A percentile compares a stretch with the other conserved stretches of the same genome.
These are phyloP conservation scores for Aspergillus wentii DNA, from an alignment of 495 filamentous ascomycete genomes.

Conservation along the genomic window DNA sequence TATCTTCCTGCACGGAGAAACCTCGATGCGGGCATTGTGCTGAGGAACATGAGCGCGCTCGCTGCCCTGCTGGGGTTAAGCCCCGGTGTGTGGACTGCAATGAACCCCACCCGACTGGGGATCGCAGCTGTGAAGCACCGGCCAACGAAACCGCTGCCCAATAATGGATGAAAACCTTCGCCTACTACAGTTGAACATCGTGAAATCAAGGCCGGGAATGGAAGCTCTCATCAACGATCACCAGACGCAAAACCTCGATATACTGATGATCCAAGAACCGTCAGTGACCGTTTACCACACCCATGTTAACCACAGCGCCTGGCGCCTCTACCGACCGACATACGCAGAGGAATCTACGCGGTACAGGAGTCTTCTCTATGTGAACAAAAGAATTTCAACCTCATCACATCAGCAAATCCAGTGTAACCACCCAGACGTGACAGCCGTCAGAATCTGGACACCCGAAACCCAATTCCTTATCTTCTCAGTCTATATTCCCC, in stretches of 20 bases:
- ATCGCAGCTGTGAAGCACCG: slow-evolving; percentile 10
- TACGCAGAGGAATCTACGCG: slow-evolving; percentile 2
- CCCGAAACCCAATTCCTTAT: slow-evolving; percentile 17
- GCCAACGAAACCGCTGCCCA: slow-evolving; percentile 3
- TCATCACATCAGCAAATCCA: slow-evolving; percentile 17
- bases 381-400: slow-evolving; percentile 19
- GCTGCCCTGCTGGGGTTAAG: slow-evolving; percentile 16
- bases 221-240: slow-evolving; percentile 27
- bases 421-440: slow-evolving; percentile 20
- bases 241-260: slow-evolving; percentile 18
- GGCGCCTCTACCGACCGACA: slow-evolving; percentile 20
- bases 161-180: slow-evolving; percentile 20
- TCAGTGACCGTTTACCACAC: slow-evolving; percentile 16
- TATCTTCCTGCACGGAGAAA: slow-evolving; percentile 24
- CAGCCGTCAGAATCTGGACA: slow-evolving; percentile 20
- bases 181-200: slow-evolving; percentile 24
- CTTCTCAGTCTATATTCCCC: slow-evolving; percentile 17
- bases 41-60: slow-evolving; percentile 12
- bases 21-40: slow-evolving; percentile 19
- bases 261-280: slow-evolving; percentile 24
- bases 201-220: slow-evolving; percentile 20
- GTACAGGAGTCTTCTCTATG: slow-evolving; percentile 20
- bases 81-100: slow-evolving; percentile 17
- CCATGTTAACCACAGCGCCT: slow-evolving; percentile 23
- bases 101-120: slow-evolving; percentile 17